These are phyloP conservation scores for Diplodia intermedia DNA, from an alignment of 2,329 filamentous ascomycete genomes.

Conservation along the genomic window DNA sequence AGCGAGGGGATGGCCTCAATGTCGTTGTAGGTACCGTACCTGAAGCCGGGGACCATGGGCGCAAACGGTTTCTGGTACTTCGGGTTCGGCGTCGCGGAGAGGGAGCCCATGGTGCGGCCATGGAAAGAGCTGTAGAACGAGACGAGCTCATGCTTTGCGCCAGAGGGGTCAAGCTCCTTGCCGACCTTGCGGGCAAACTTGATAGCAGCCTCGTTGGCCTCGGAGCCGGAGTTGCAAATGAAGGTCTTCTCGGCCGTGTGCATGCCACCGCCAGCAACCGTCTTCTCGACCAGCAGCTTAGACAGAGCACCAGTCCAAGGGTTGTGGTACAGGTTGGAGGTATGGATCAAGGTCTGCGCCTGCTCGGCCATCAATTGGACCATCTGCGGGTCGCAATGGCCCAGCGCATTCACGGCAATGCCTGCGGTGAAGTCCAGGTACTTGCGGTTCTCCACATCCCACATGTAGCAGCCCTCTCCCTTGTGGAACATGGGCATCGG, in stretches of 20 bases:
- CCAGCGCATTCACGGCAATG: constrained; percentile 92
- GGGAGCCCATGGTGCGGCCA: constrained; percentile 90
- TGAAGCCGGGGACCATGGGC: constrained; percentile 94
- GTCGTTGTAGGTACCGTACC: constrained; percentile 86
- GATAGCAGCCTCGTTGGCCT: constrained; percentile 97
- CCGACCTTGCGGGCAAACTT: constrained; percentile 96
- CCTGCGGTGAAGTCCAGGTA: constrained; percentile 96
- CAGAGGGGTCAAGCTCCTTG: constrained; percentile 73
- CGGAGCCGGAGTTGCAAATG: constrained; percentile 93
- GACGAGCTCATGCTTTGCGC: constrained; percentile 81
- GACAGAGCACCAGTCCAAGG: constrained; percentile 91
- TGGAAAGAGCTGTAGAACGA: constrained; percentile 95
- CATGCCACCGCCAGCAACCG: constrained; percentile 80
- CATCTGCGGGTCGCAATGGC: constrained; percentile 86
- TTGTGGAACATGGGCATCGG: constrained; percentile 88
- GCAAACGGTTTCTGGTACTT: constrained; percentile 97
- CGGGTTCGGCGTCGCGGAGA: constrained; percentile 96
- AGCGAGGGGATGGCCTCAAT: constrained; percentile 72
- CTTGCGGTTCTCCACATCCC: constrained; percentile 84
- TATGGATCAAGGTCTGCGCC: constrained; percentile 79
- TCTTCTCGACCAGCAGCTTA: constrained; percentile 82
- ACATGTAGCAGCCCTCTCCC: constrained; percentile 86
- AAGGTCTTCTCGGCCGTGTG: constrained; percentile 81
- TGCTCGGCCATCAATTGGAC: constrained; percentile 78
- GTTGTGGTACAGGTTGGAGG: constrained; percentile 97